phyloP scores from a whole-genome alignment of 768 basidiomycete species.

The Tremella fuciformis region DNA sequence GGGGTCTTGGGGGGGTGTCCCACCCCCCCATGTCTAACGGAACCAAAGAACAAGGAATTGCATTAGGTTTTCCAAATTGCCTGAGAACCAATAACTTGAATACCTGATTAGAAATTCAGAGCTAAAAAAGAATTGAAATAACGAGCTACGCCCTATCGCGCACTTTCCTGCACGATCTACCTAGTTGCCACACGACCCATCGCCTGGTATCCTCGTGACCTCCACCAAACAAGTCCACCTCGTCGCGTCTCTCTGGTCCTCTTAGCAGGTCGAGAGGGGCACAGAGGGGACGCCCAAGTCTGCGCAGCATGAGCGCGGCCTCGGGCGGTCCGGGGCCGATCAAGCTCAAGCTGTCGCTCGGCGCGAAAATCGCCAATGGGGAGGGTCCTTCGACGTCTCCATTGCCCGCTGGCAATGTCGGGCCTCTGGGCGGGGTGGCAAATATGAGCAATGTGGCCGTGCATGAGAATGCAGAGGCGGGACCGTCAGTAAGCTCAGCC shows the following conservation, averaged over 20 bases:
- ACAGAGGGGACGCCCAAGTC: neutral
- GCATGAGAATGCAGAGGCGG: neutral
- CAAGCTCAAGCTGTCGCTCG: slow-evolving; percentile 62
- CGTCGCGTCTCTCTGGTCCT: neutral
- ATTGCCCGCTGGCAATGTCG: neutral
- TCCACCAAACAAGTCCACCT: slow-evolving; percentile 38
- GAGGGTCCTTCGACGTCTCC: slow-evolving; percentile 4
- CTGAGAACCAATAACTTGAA: too few species aligned
- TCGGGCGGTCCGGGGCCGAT: slow-evolving; percentile 29
- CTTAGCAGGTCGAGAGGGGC: neutral
- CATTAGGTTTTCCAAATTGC: too few species aligned
- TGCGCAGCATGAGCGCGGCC: slow-evolving; percentile 4
- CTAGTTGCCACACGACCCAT: neutral
- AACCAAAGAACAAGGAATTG: too few species aligned
- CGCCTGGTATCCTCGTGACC: slow-evolving; percentile 13
- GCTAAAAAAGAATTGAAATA: too few species aligned
- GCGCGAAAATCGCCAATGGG: slow-evolving; percentile 5
- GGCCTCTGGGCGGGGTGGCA: neutral
- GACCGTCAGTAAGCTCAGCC: neutral
- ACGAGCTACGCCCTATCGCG: too few species aligned
- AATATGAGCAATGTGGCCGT: neutral
- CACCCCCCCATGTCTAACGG: too few species aligned
- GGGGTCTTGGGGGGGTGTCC: too few species aligned
- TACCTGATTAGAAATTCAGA: too few species aligned
- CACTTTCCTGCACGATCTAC: too few species aligned